Conservation (phyloP, 768 basidiomycete species). For the Boletus rubroflammeus region DNA sequence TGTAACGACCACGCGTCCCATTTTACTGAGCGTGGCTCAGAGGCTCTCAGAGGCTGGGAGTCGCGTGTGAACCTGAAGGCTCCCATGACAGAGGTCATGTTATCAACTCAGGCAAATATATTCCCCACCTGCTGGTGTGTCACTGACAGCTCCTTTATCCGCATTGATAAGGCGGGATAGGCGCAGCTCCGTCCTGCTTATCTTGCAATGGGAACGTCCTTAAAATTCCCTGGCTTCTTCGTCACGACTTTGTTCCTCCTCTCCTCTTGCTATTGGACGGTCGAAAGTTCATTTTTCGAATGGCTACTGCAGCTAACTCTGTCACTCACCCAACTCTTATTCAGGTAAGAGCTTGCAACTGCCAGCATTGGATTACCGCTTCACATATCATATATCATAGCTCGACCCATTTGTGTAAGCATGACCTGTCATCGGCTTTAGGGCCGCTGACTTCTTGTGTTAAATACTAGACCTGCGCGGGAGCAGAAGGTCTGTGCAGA, state of each 20-base stretch:
- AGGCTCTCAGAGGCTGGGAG: neutral
- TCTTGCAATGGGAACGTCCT: neutral
- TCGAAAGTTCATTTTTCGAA: constrained; percentile 19
- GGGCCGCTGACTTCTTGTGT: neutral
- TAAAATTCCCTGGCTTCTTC: constrained; percentile 2
- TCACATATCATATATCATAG: constrained; percentile 29
- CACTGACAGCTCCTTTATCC: neutral
- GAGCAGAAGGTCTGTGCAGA: constrained; percentile 52
- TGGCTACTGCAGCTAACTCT: constrained; percentile 64
- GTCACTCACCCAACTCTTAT: constrained; percentile 57
- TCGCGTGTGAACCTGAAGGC: constrained; percentile 1
- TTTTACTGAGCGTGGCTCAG: neutral
- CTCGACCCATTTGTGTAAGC: constrained; percentile 69
- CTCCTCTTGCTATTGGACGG: neutral
- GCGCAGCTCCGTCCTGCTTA: neutral
- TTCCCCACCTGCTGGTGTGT: neutral
- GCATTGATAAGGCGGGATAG: constrained; percentile 10
- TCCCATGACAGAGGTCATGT: constrained; percentile 10
- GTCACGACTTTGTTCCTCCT: neutral
- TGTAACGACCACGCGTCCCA: neutral
- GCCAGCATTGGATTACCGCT: neutral
- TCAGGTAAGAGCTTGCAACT: constrained; percentile 35
- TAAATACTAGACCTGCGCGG: constrained; percentile 37
- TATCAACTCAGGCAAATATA: constrained; percentile 6
- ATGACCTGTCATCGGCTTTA: neutral